Evolutionary conservation across 768 basidiomycete genomes (phyloP), one percentile per base, ranked within the genome.

Genomic region (Lactifluus hygrophoroides): DNA sequence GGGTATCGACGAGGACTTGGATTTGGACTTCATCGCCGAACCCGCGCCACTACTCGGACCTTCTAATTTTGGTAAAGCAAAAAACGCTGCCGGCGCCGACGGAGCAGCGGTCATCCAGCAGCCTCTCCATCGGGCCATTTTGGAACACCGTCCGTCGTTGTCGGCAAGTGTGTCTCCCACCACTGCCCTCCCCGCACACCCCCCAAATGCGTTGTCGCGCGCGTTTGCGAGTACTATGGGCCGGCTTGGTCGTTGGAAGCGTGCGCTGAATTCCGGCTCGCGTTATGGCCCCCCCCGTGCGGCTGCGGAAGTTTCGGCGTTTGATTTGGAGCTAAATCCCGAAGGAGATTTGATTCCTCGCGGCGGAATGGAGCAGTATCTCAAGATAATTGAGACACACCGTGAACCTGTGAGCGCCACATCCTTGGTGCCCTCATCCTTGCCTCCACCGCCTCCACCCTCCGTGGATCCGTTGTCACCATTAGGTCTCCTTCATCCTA

Each of bases 171-270:
- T 75, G 44, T 67, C 73, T 5, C 73, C 77, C 44, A 74, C 75
- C 10, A 69, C 79, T 7, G 70, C 77, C 7, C 71, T 83, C 13
- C 79, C 83, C 1, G 73, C 76, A 38, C 80, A 81, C 27, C 40
- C 47, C 11, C 82, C 86, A 53, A 82, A 77, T 65, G 76, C 84
- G 0, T 73, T 93, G 16, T 89, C 88, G 0, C 80, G 89, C 1
- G 88, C 80, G 11, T 80, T 94, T 47, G 84, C 88, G 53, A 86
- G 83, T 71, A 91, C 91, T 3, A 84, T 93, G 28, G 89, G 91
- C 5, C 80, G 87, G 5, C 72, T 94, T 17, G 91, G 91, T 1
- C 75, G 87, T 10, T 88, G 91, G 88, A 88, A 80, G 66, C 82
- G 91, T 6, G 89, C 88, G 28, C 69, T 93, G 51, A 84, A 87